Conservation (phyloP, 352 stramenopile species). For the Phytophthora pinifolia region DNA sequence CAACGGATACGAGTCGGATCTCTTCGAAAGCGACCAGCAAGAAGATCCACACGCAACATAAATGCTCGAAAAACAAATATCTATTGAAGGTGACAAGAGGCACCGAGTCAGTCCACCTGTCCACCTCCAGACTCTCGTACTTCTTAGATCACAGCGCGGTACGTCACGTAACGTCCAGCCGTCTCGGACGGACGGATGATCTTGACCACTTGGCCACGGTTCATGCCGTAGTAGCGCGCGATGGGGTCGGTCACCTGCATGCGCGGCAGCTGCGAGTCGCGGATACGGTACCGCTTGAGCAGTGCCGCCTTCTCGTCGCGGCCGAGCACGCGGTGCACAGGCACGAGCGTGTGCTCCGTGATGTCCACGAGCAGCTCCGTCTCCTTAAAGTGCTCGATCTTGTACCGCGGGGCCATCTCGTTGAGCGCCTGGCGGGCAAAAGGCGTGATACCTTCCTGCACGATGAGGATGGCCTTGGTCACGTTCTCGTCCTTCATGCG, state of each 20-base stretch:
- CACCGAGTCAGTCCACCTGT: too few species aligned
- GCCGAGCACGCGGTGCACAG: constrained; percentile 97
- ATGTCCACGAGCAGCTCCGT: constrained; percentile 99
- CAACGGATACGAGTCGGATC: constrained; percentile 54
- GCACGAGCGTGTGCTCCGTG: constrained; percentile 99
- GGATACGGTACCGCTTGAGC: constrained; percentile 98
- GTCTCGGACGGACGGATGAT: constrained; percentile 99
- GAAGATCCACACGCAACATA: too few species aligned
- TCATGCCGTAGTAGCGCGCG: constrained; percentile 96
- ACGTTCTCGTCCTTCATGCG: constrained; percentile 98
- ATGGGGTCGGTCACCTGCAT: constrained; percentile 99
- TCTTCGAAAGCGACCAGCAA: constrained; percentile 58
- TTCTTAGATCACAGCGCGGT: constrained; percentile 97
- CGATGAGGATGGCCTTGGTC: constrained; percentile 97
- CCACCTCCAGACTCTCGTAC: not conserved
- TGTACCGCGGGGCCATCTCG: constrained; percentile 92
- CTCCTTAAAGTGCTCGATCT: constrained; percentile 98
- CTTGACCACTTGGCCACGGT: constrained; percentile 98
- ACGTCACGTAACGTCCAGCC: constrained; percentile 99
- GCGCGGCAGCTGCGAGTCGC: constrained; percentile 98
- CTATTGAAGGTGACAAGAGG: constrained; percentile 8
- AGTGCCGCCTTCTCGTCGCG: constrained; percentile 97
- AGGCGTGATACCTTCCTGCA: constrained; percentile 95
- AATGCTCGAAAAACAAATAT: constrained; percentile 10
- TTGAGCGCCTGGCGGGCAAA: constrained; percentile 97